These are phyloP conservation scores for Apostasia ramifera DNA, from an alignment of 106 monocot genomes.

Conservation along the genomic window DNA sequence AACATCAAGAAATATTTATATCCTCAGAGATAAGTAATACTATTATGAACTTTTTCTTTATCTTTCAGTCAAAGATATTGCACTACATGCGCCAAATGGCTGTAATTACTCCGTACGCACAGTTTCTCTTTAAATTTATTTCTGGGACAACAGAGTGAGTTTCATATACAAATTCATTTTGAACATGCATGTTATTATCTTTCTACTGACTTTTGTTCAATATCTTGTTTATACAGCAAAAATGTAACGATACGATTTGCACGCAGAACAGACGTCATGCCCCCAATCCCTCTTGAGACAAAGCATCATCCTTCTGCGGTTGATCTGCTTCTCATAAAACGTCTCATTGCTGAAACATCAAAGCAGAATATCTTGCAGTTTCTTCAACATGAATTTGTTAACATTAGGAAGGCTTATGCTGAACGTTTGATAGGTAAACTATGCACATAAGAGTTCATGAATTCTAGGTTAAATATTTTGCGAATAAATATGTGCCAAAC, in stretches of 20 bases:
- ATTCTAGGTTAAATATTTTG: background rate
- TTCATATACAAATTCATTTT: constrained; percentile 6
- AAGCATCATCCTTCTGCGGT: constrained; percentile 99
- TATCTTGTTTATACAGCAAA: constrained; percentile 45
- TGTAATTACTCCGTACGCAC: constrained; percentile 93
- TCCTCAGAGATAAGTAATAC: background rate
- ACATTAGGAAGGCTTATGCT: constrained; percentile 86
- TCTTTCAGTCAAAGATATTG: constrained; percentile 82
- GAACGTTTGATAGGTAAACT: constrained; percentile 86
- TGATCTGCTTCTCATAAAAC: constrained; percentile 93
- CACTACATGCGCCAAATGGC: constrained; percentile 99
- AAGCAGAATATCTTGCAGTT: constrained; percentile 88
- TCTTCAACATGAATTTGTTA: constrained; percentile 98
- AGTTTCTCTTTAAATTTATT: constrained; percentile 83
- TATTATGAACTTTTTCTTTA: constrained; percentile 13
- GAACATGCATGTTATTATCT: background rate
- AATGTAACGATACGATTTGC: constrained; percentile 75
- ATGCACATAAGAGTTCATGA: background rate
- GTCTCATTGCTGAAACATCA: constrained; percentile 82
- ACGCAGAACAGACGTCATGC: constrained; percentile 93
- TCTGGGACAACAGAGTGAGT: constrained; percentile 75
- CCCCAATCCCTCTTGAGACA: constrained; percentile 88
- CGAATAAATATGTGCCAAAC: background rate
- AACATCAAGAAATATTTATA: background rate
- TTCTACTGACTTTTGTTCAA: constrained; percentile 3